These are phyloP conservation scores for Escovopsis sp. DNA, from an alignment of 2,329 filamentous ascomycete genomes.

Conservation along the genomic window DNA sequence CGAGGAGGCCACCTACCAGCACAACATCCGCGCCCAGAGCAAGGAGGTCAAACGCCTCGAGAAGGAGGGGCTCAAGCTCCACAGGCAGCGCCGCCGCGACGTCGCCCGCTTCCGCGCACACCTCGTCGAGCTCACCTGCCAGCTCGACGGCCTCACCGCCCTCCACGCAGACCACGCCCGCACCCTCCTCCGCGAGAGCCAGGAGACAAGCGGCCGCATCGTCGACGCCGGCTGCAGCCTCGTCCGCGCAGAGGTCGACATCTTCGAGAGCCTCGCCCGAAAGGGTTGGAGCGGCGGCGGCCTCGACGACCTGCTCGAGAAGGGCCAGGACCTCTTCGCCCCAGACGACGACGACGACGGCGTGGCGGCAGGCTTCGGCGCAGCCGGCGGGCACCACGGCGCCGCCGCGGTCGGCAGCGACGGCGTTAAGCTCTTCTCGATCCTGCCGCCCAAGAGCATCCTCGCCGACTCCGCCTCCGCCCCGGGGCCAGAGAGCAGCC, in stretches of 20 bases:
- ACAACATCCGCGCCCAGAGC: slow-evolving; percentile 37
- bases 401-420: slow-evolving; percentile 19
- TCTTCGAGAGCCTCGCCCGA: slow-evolving; percentile 50
- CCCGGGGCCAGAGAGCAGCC: slow-evolving; percentile 34
- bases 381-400: slow-evolving; percentile 16
- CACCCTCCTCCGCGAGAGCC: slow-evolving; percentile 44
- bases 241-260: slow-evolving; percentile 54
- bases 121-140: slow-evolving; percentile 46
- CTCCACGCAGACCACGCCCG: slow-evolving; percentile 47
- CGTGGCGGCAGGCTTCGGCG: slow-evolving; percentile 18
- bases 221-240: slow-evolving; percentile 51
- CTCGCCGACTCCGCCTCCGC: slow-evolving; percentile 35
- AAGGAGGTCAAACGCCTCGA: slow-evolving; percentile 49
- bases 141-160: slow-evolving; percentile 47
- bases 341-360: slow-evolving; percentile 21
- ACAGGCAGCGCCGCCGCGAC: slow-evolving; percentile 44
- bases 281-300: slow-evolving; percentile 56
- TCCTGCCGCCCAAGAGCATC: slow-evolving; percentile 49
- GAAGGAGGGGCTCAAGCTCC: slow-evolving; percentile 48
- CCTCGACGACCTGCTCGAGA: slow-evolving; percentile 50
- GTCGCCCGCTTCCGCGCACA: slow-evolving; percentile 48
- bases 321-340: slow-evolving; percentile 47
- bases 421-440: slow-evolving; percentile 43
- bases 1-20: slow-evolving; percentile 46
- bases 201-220: slow-evolving; percentile 48